Percentiles rank a stretch among this genome's conserved stretches.
These are phyloP conservation scores for Fusarium pseudocircinatum DNA, from an alignment of 2,329 filamentous ascomycete genomes.

Conservation along the genomic window DNA sequence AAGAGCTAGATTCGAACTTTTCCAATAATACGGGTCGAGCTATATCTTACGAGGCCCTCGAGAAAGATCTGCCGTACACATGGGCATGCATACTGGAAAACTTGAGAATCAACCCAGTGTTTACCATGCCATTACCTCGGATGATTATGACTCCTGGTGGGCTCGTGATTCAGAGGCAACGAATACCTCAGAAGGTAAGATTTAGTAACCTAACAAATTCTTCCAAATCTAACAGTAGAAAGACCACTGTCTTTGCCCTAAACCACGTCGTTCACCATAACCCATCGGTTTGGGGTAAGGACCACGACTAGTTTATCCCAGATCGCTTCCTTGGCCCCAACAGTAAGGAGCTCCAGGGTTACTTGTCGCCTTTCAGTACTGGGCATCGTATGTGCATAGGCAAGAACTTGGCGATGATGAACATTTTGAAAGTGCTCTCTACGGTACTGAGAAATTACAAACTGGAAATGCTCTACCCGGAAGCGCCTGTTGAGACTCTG, in stretches of 20 bases:
- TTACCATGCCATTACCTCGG: neutral
- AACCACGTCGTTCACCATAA: neutral
- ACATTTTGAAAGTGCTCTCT: neutral
- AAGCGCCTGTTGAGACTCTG: neutral
- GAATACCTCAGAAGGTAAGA: neutral
- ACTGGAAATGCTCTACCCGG: neutral
- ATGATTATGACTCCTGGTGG: neutral
- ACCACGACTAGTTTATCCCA: neutral
- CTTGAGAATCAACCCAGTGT: neutral
- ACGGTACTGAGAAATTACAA: neutral
- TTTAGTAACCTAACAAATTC: too few species aligned
- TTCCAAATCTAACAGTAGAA: neutral
- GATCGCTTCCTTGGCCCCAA: neutral
- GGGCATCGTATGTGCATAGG: neutral
- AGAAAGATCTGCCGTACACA: neutral
- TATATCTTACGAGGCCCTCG: neutral
- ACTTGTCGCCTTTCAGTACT: neutral
- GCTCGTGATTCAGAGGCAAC: neutral
- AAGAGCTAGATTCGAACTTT: neutral
- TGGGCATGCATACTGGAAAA: neutral
- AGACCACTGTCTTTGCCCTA: neutral
- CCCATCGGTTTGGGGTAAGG: neutral
- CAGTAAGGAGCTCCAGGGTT: neutral
- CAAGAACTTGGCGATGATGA: neutral
- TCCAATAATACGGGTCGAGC: rapidly evolving